These are phyloP conservation scores for Volvariella surrecta DNA, from an alignment of 1,284 basidiomycete species.

Conservation along the genomic window DNA sequence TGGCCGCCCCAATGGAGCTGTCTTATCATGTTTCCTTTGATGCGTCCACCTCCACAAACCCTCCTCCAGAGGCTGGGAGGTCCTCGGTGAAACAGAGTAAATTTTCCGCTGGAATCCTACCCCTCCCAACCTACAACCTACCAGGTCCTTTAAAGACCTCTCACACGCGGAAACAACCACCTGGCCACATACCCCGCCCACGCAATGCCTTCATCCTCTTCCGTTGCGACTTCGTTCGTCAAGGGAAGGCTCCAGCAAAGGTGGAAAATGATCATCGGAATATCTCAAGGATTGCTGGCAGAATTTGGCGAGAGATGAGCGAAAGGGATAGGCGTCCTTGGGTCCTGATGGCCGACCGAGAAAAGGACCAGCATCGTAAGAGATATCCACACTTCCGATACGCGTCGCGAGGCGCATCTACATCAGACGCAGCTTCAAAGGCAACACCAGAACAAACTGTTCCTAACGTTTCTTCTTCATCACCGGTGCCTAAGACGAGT, in stretches of 20 bases:
- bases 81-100: no score
- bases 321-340: conserved; percentile 36
- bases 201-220: conserved; percentile 25
- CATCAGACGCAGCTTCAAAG: background rate
- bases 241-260: conserved; percentile 17
- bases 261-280: conserved; percentile 48
- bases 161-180: conserved; percentile 5
- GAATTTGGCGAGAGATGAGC: conserved; percentile 43
- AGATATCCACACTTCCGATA: conserved; percentile 44
- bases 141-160: conserved; percentile 1
- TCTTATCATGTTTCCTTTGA: no score
- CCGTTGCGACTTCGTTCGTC: conserved; percentile 16
- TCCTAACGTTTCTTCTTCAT: conserved; percentile 2
- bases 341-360: conserved; percentile 38
- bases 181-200: conserved; percentile 19
- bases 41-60: no score
- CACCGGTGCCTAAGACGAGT: background rate
- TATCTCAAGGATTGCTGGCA: conserved; percentile 47
- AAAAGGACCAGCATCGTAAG: conserved; percentile 36
- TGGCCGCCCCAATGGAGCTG: no score
- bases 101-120: background rate
- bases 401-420: background rate
- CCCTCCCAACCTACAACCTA: background rate
- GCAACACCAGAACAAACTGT: conserved; percentile 8
- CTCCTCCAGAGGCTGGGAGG: no score